Evolutionary conservation across 2,329 filamentous ascomycete species (phyloP).

Genomic region (Colletotrichum tofieldiae): DNA sequence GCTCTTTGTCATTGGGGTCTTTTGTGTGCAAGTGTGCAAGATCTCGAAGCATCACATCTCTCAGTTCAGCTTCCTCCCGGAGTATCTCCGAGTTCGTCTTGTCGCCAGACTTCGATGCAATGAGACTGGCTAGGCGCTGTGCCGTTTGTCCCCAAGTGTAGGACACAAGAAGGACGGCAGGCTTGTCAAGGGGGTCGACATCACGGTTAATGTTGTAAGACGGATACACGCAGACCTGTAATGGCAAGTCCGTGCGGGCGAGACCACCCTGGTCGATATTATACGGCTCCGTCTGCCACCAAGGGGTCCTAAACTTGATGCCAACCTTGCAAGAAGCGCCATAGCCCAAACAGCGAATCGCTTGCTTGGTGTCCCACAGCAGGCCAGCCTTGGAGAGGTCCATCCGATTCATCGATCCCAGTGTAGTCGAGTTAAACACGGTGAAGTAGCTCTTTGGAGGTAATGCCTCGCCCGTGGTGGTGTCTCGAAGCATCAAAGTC

Average conservation of each 20-base stretch:
- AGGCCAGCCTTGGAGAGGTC: constrained; percentile 43
- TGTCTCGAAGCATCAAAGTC: background rate
- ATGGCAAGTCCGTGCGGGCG: constrained; percentile 46
- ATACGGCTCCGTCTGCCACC: constrained; percentile 49
- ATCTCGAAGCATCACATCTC: too few relatives aligned
- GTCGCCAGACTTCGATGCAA: constrained; percentile 4
- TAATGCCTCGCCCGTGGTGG: background rate
- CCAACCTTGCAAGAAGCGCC: constrained; percentile 52
- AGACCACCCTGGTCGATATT: constrained; percentile 36
- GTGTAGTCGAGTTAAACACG: constrained; percentile 51
- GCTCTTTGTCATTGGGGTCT: too few relatives aligned
- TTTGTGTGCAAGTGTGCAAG: too few relatives aligned
- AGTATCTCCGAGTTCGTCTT: too few relatives aligned
- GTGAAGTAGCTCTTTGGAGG: constrained; percentile 42
- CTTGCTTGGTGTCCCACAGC: constrained; percentile 18
- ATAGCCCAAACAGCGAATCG: constrained; percentile 51
- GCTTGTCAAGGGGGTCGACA: constrained; percentile 41
- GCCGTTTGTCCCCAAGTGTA: constrained; percentile 55
- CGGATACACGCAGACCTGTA: constrained; percentile 51
- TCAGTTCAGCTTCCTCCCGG: too few relatives aligned
- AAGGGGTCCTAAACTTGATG: constrained; percentile 53
- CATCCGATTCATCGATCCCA: constrained; percentile 49
- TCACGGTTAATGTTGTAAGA: constrained; percentile 48
- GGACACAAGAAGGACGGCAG: constrained; percentile 51
- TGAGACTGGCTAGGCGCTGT: constrained; percentile 47